These are phyloP conservation scores for Cardamine chenopodiifolia DNA, from an alignment of 345 rosid genomes.

Conservation along the genomic window DNA sequence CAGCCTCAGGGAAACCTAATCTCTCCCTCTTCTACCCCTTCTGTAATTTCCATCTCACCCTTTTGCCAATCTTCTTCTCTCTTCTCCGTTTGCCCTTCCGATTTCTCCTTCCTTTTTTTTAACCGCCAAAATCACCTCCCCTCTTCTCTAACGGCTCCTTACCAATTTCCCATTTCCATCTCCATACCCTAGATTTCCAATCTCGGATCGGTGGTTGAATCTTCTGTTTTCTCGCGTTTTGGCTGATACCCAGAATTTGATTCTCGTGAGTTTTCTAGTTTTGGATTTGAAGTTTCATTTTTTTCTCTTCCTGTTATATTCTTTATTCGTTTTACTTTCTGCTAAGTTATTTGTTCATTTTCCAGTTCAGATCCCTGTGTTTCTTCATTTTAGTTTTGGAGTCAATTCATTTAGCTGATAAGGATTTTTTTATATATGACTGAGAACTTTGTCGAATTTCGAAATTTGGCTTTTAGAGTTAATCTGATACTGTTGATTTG, in stretches of 20 bases:
- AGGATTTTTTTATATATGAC: background rate
- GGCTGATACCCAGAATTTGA: conserved; percentile 21
- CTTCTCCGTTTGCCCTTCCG: conserved; percentile 35
- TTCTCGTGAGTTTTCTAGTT: conserved; percentile 8
- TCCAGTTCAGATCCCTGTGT: conserved; percentile 18
- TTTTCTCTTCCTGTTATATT: background rate
- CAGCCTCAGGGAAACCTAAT: conserved; percentile 43
- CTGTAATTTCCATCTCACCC: conserved; percentile 57
- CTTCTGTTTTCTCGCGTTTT: conserved; percentile 2
- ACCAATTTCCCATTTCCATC: background rate
- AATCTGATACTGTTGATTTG: background rate
- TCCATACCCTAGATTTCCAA: background rate
- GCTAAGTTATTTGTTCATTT: background rate
- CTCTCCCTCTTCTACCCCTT: conserved; percentile 67
- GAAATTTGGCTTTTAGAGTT: background rate
- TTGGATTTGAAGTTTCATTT: conserved; percentile 4
- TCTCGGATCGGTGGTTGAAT: conserved; percentile 22
- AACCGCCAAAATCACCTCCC: conserved; percentile 54
- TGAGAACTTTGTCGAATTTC: background rate
- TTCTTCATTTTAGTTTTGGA: conserved; percentile 2
- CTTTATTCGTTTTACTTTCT: background rate
- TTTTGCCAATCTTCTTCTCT: conserved; percentile 21
- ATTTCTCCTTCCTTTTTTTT: conserved; percentile 16
- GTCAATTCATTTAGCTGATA: background rate
- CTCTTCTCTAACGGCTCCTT: conserved; percentile 40